These are phyloP conservation scores for Podaxis sp. DNA, from an alignment of 768 basidiomycete genomes.

Conservation along the genomic window DNA sequence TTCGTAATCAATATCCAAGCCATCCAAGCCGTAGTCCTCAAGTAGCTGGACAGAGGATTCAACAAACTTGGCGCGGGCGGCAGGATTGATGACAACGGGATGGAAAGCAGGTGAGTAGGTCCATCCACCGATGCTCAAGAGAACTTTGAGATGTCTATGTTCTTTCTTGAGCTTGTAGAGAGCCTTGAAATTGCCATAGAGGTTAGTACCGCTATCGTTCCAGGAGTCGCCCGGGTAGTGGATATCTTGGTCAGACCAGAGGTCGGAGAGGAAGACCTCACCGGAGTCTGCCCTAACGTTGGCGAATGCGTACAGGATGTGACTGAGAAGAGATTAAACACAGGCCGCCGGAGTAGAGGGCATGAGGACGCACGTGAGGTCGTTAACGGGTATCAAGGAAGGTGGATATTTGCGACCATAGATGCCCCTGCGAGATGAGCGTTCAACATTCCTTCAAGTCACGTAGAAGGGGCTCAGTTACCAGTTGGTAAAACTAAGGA, in stretches of 20 bases:
- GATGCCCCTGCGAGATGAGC: conserved; percentile 66
- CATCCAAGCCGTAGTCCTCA: conserved; percentile 92
- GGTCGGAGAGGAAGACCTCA: conserved; percentile 84
- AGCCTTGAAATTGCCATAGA: conserved; percentile 95
- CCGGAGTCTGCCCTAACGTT: conserved; percentile 83
- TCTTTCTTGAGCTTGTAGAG: conserved; percentile 89
- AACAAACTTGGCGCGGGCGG: conserved; percentile 76
- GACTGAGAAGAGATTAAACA: conserved; percentile 41
- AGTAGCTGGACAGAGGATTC: conserved; percentile 73
- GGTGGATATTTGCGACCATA: conserved; percentile 94
- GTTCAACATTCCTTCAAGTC: background rate
- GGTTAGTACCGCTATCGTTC: conserved; percentile 87
- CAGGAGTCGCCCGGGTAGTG: conserved; percentile 95
- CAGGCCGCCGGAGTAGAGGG: conserved; percentile 4
- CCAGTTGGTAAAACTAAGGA: conserved; percentile 75
- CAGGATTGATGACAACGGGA: conserved; percentile 68
- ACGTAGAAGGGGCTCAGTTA: conserved; percentile 25
- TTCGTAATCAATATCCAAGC: conserved; percentile 91
- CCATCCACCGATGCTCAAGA: conserved; percentile 95
- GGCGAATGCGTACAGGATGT: conserved; percentile 92
- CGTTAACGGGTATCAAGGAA: conserved; percentile 73
- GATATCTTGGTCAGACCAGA: conserved; percentile 96
- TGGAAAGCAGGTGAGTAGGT: conserved; percentile 89
- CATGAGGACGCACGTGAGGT: conserved; percentile 71
- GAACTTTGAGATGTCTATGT: conserved; percentile 75